Conservation (phyloP, 2,329 filamentous ascomycete species). For the Biscogniauxia mediterranea region DNA sequence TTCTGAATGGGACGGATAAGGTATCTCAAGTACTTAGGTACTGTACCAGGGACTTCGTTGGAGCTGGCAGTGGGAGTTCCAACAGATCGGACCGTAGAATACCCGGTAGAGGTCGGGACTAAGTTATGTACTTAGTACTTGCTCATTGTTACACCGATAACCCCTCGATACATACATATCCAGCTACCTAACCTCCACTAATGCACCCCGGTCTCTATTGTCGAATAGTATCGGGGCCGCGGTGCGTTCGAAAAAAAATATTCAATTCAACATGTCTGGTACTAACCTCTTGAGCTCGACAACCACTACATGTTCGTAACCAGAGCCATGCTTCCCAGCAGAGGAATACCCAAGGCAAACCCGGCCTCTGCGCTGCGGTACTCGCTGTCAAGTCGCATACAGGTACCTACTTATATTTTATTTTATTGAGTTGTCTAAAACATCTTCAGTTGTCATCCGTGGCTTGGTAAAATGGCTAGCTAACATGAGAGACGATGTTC, state of each 20-base stretch:
- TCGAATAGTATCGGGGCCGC: neutral
- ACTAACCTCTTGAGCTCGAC: neutral
- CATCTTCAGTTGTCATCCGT: too few species aligned
- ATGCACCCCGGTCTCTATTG: too few species aligned
- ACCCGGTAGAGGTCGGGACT: neutral
- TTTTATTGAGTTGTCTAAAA: too few species aligned
- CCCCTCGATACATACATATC: neutral
- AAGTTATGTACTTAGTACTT: too few species aligned
- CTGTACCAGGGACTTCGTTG: neutral
- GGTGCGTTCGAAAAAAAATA: neutral
- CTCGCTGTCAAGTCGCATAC: constrained; percentile 20
- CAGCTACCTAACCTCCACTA: too few species aligned
- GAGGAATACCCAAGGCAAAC: constrained; percentile 48
- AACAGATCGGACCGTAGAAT: too few species aligned
- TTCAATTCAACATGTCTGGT: neutral
- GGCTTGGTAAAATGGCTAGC: constrained; percentile 3
- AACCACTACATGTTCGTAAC: neutral
- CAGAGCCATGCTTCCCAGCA: constrained; percentile 52
- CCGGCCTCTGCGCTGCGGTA: constrained; percentile 42
- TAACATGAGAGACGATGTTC: constrained; percentile 2
- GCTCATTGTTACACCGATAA: neutral
- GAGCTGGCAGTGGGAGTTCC: too few species aligned
- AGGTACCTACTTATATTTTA: constrained; percentile 31
- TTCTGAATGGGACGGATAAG: too few species aligned
- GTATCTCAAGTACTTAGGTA: neutral